These are phyloP conservation scores for Oryza punctata DNA, from an alignment of 176 grass and related monocot genomes.

Conservation along the genomic window DNA sequence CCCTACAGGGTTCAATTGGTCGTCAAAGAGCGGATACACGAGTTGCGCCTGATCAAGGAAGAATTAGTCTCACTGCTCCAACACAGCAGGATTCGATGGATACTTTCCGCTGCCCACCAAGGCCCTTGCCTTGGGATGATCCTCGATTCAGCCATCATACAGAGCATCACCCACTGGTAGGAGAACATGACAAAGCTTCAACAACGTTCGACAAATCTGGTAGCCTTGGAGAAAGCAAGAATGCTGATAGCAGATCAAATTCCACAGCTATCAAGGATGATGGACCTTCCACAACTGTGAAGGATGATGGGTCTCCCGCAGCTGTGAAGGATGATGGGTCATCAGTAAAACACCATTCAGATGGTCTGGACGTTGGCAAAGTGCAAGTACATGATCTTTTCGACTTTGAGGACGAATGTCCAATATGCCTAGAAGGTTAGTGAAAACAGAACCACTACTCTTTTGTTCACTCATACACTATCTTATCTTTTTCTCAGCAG, in stretches of 20 bases:
- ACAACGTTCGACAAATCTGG: conserved; percentile 36
- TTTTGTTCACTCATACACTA: background rate
- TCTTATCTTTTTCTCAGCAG: background rate
- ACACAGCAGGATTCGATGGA: conserved; percentile 43
- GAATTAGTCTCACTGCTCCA: conserved; percentile 31
- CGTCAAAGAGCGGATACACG: conserved; percentile 58
- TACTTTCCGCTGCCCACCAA: conserved; percentile 59
- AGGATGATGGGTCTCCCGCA: conserved; percentile 7
- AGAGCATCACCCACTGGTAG: conserved; percentile 6
- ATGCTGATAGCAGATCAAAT: conserved; percentile 33
- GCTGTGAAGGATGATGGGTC: conserved; percentile 22
- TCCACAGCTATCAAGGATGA: conserved; percentile 21
- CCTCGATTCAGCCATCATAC: conserved; percentile 51
- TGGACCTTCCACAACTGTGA: conserved; percentile 6
- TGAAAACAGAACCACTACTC: conserved; percentile 10
- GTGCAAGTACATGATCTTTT: conserved; percentile 24
- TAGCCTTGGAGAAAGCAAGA: conserved; percentile 33
- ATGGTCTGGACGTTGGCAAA: conserved; percentile 18
- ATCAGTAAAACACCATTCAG: conserved; percentile 39
- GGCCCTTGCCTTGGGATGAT: conserved; percentile 75
- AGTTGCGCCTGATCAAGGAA: conserved; percentile 51
- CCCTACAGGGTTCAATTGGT: conserved; percentile 43
- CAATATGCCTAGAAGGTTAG: conserved; percentile 78
- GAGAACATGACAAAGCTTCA: conserved; percentile 44
- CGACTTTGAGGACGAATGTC: conserved; percentile 69